A percentile compares a stretch with the other conserved stretches of the same genome.
These are phyloP conservation scores for Xylaria nigripes DNA, from an alignment of 495 filamentous ascomycete species.

Conservation along the genomic window DNA sequence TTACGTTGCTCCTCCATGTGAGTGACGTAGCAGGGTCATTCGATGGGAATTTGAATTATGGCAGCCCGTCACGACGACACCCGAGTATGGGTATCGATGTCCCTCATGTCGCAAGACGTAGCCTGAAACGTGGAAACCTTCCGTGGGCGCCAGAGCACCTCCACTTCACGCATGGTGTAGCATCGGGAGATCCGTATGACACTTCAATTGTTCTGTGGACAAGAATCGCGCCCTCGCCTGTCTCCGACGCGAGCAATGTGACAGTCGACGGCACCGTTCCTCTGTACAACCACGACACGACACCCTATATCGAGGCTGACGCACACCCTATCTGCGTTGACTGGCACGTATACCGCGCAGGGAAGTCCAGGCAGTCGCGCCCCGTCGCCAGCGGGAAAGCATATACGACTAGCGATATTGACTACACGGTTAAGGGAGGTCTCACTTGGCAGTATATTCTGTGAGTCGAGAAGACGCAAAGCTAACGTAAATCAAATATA, in stretches of 20 bases:
- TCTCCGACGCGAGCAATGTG: slow-evolving; percentile 47
- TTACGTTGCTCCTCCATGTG: neutral
- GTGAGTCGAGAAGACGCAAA: neutral
- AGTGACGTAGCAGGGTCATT: slow-evolving; percentile 16
- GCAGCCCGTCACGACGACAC: slow-evolving; percentile 50
- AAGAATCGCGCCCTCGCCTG: slow-evolving; percentile 46
- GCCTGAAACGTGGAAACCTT: slow-evolving; percentile 44
- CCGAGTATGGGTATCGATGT: slow-evolving; percentile 49
- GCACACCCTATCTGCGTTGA: slow-evolving; percentile 53
- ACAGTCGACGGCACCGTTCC: slow-evolving; percentile 48
- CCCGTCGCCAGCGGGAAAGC: slow-evolving; percentile 30
- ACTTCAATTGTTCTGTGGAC: slow-evolving; percentile 62
- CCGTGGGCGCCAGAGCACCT: slow-evolving; percentile 45
- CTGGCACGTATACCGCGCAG: slow-evolving; percentile 34
- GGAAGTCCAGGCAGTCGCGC: slow-evolving; percentile 25
- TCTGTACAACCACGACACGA: slow-evolving; percentile 49
- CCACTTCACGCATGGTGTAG: slow-evolving; percentile 61
- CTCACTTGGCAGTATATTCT: neutral
- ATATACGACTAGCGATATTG: slow-evolving; percentile 58
- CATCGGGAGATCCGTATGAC: slow-evolving; percentile 60
- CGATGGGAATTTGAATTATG: slow-evolving; percentile 50
- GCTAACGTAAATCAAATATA: neutral
- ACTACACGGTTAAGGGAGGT: slow-evolving; percentile 59
- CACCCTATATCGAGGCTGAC: slow-evolving; percentile 40
- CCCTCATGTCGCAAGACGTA: slow-evolving; percentile 31